Base-by-base conservation (phyloP, 805 yeast species). In the Yamadazyma olivae region DNA sequence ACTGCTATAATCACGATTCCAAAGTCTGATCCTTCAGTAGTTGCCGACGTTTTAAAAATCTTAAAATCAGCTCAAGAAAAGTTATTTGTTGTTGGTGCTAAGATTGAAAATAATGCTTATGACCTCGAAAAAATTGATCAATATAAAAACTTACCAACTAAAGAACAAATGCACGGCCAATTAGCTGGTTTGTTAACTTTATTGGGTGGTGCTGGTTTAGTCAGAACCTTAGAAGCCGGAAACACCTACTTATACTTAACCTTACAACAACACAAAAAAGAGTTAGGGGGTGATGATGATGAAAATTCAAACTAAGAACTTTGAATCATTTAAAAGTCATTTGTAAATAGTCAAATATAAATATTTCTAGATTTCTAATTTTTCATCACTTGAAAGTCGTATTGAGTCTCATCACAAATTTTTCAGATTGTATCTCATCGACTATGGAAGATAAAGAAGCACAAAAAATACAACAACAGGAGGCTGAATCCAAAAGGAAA, bases 151-250 rank as follows among this genome's bases (percentile, higher is more conserved):
- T 72, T 93, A 53, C 93, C 95, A 28, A 61, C 79, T 4, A 68
- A 81, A 53, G 78, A 75, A 29, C 79, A 81, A 47, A 66, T 91
- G 48, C 93, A 86, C 39, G 78, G 84, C 7, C 85, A 90, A 71
- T 75, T 93, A 48, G 82, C 83, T 9, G 95, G 95, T 8, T 69
- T 87, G 38, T 75, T 91, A 53, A 81, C 90, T n/a, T 64, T 83
- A 38, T 70, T 86, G 45, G 86, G 95, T 39, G 98, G 97, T 53
- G 90, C 87, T 30, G 95, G 95, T 8, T 72, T 91, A 55, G 95
- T 84, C 9, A 77, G 76, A 63, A 86, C 96, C 13, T 72, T 91
- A 54, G 82, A 83, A 61, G 57, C 83, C 14, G 68, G 86, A n/a
- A 63, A 85, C 12, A 77, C 78, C 45, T 62, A 67, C 39, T 73